phyloP scores from a whole-genome alignment of 2,329 filamentous ascomycete species.

The Fusarium chuoi region DNA sequence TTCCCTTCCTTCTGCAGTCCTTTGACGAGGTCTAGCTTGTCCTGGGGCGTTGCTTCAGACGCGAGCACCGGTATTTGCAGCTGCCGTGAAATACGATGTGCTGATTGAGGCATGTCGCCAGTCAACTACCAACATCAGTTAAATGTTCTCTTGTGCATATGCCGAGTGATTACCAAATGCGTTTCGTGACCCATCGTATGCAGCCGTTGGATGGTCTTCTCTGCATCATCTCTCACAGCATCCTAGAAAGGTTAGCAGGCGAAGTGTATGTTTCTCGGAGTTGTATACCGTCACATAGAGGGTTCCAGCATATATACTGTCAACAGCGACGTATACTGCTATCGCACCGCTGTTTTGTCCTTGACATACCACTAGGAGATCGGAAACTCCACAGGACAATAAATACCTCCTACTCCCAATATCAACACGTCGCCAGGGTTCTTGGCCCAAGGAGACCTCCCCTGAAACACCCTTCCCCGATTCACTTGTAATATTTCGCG shows the following conservation, averaged over 20 bases:
- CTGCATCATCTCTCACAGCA: neutral
- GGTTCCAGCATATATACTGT: neutral
- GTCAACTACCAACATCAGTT: neutral
- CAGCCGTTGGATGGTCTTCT: neutral
- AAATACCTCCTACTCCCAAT: neutral
- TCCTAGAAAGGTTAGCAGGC: neutral
- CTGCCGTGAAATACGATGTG: neutral
- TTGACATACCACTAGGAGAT: rapidly evolving
- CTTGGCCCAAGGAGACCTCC: neutral
- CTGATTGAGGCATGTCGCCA: neutral
- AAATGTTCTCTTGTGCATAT: rapidly evolving
- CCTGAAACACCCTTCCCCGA: neutral
- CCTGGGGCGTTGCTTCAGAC: neutral
- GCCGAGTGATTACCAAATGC: neutral
- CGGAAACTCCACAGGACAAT: neutral
- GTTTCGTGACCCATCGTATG: neutral
- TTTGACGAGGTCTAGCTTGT: neutral
- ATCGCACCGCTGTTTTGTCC: neutral
- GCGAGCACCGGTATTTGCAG: neutral
- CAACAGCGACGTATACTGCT: neutral
- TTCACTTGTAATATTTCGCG: neutral
- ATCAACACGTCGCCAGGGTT: neutral
- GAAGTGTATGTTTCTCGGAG: no score
- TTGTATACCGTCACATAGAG: neutral
- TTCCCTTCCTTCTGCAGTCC: neutral